phyloP scores from a whole-genome alignment of 1,284 basidiomycete species.

The Moesziomyces antarcticus region DNA sequence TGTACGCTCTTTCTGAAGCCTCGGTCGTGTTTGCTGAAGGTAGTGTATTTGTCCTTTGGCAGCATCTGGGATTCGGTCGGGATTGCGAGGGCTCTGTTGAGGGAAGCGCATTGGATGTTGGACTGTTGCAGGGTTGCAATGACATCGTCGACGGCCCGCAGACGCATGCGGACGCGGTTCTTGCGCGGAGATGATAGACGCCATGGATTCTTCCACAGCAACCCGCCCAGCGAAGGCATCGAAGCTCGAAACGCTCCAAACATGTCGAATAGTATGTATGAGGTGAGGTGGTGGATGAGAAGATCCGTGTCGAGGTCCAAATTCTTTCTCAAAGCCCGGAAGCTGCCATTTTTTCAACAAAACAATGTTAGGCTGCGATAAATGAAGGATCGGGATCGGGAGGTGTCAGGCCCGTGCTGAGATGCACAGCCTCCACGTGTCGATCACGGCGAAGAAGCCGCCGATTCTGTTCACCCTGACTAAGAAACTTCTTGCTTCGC shows the following conservation, averaged over 20 bases:
- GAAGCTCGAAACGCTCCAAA: constrained; percentile 76
- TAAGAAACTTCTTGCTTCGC: not conserved
- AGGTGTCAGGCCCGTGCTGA: too few relatives aligned
- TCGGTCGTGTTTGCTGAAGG: constrained; percentile 76
- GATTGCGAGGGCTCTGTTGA: constrained; percentile 80
- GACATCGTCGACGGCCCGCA: constrained; percentile 92
- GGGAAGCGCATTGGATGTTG: constrained; percentile 79
- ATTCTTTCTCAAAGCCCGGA: not conserved
- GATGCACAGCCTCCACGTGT: constrained; percentile 20
- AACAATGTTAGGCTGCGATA: not conserved
- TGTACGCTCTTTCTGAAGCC: constrained; percentile 91
- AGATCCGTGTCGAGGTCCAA: constrained; percentile 1
- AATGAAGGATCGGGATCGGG: too few relatives aligned
- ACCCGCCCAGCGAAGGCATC: constrained; percentile 76
- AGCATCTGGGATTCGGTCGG: constrained; percentile 90
- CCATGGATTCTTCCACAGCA: constrained; percentile 95
- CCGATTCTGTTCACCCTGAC: too few relatives aligned
- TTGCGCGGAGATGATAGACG: constrained; percentile 89
- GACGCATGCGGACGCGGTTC: constrained; percentile 84
- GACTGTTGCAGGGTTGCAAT: constrained; percentile 85
- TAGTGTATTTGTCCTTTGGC: constrained; percentile 92
- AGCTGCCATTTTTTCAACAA: not conserved
- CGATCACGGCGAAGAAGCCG: constrained; percentile 16
- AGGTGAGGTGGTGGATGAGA: not conserved
- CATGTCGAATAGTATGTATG: constrained; percentile 26